These are phyloP conservation scores for Diaporthe nobilis DNA, from an alignment of 2,329 filamentous ascomycete species.

Conservation along the genomic window DNA sequence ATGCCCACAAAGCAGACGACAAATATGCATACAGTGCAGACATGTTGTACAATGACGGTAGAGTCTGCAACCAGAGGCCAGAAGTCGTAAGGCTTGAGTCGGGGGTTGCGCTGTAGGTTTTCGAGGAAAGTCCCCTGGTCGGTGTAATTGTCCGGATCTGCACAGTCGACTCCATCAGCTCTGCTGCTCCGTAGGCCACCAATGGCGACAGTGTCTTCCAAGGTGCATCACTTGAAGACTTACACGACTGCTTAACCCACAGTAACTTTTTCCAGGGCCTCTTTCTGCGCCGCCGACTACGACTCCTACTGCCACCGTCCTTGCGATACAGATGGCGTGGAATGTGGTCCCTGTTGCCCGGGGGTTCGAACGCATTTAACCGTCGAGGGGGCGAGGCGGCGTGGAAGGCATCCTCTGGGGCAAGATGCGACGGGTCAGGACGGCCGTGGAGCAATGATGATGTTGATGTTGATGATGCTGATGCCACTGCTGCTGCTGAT, in stretches of 20 bases:
- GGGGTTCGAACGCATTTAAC: slow-evolving; percentile 56
- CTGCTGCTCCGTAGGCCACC: not conserved
- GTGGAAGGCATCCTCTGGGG: slow-evolving; percentile 87
- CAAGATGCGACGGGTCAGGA: slow-evolving; percentile 77
- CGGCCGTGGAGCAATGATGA: slow-evolving; percentile 50
- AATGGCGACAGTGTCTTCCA: no score
- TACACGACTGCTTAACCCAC: slow-evolving; percentile 97
- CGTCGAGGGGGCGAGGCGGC: slow-evolving; percentile 72
- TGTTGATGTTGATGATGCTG: slow-evolving; percentile 8
- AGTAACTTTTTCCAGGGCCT: slow-evolving; percentile 94
- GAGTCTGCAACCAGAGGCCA: slow-evolving; percentile 97
- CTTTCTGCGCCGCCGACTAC: slow-evolving; percentile 77
- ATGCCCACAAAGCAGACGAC: slow-evolving; percentile 95
- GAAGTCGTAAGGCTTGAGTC: slow-evolving; percentile 95
- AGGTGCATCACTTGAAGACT: slow-evolving; percentile 50
- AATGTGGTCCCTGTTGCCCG: slow-evolving; percentile 49
- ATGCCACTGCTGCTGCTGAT: not conserved
- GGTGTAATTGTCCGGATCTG: slow-evolving; percentile 98
- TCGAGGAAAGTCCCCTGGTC: slow-evolving; percentile 97
- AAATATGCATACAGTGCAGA: slow-evolving; percentile 95
- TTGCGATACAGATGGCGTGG: slow-evolving; percentile 60
- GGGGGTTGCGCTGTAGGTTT: slow-evolving; percentile 93
- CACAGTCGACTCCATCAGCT: slow-evolving; percentile 17
- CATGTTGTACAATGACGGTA: slow-evolving; percentile 96
- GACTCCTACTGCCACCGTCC: slow-evolving; percentile 69